Base-by-base conservation (phyloP, 768 basidiomycete species). In the Russula lepida region DNA sequence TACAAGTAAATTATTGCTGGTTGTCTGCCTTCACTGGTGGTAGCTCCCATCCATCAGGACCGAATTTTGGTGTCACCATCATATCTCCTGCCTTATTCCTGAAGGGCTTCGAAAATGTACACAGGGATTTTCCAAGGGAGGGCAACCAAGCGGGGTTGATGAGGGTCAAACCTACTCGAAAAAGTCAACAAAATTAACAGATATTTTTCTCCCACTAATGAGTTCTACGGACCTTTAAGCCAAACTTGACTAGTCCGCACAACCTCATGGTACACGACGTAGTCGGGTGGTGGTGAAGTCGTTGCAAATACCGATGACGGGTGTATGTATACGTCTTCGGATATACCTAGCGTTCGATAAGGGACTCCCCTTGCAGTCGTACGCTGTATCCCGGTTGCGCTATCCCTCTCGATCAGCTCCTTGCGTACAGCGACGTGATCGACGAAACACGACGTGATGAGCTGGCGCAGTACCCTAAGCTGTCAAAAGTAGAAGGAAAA, bases 391-490 rank as follows among this genome's bases (percentile, higher is more conserved):
- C 88, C 90, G 13, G 79, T 76, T 2, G 79, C 75, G 17, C 77
- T 74, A 51, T 78, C 75, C 63, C 82, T 83, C 48, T 84, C 80
- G 15, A 85, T 78, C 35, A 91, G 72, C 70, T 98, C 95, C 69
- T 89, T 92, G 28, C 97, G 84, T 15, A 95, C 80, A 8, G 97
- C 97, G 15, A 98, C 84, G 72, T 95, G 92, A 72, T 99, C 95
- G 65, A 98, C 91, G 74, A 97, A 98, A 17, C 84, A 90, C 11
- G 95, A 88, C 0, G 89, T 79, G 49, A 98, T 69, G 11, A 98
- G 79, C 70, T 98, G 97, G 43, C 90, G 82, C 12, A 99, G 77
- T 19, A 91, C 84, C 72, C 95, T 98, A 66, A 98, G 78, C 91
- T 98, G 55, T 12, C 35, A 62, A 41, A 39, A 56, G 4, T 2